Conservation (phyloP, 441 rosid genomes). For the Croton setiger region DNA sequence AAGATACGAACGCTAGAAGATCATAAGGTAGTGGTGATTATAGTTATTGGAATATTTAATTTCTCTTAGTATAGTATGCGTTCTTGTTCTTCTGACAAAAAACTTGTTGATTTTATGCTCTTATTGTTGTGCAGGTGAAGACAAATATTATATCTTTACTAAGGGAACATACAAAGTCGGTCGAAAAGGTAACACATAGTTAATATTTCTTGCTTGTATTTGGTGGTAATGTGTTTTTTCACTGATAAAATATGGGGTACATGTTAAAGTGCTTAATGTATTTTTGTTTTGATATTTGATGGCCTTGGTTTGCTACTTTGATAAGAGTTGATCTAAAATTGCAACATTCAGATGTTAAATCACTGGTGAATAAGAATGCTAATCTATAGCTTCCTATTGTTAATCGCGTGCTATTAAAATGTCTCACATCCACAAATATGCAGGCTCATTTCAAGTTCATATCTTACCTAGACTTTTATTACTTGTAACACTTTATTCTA, state of each 20-base stretch:
- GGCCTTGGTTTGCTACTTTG: neutral
- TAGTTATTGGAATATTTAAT: too few relatives aligned
- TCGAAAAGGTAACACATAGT: conserved; percentile 53
- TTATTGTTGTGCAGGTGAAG: conserved; percentile 54
- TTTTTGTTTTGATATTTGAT: neutral
- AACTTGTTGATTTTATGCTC: neutral
- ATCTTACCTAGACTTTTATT: neutral
- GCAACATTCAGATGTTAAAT: neutral
- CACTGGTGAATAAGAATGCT: neutral
- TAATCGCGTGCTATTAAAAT: neutral
- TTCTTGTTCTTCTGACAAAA: neutral
- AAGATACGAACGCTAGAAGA: neutral
- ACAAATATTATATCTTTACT: conserved; percentile 60
- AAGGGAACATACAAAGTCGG: conserved; percentile 77
- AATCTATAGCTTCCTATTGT: too few relatives aligned
- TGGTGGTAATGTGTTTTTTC: neutral
- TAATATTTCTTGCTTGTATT: neutral
- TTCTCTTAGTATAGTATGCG: neutral
- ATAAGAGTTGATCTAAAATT: neutral
- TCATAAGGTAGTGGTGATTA: neutral
- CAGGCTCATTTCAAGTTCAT: neutral
- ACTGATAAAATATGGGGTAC: neutral
- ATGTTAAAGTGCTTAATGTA: neutral
- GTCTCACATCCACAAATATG: neutral
- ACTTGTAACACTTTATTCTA: neutral